Base-by-base conservation (phyloP, 1,139 yeast species). In the Ashbya aceris region DNA sequence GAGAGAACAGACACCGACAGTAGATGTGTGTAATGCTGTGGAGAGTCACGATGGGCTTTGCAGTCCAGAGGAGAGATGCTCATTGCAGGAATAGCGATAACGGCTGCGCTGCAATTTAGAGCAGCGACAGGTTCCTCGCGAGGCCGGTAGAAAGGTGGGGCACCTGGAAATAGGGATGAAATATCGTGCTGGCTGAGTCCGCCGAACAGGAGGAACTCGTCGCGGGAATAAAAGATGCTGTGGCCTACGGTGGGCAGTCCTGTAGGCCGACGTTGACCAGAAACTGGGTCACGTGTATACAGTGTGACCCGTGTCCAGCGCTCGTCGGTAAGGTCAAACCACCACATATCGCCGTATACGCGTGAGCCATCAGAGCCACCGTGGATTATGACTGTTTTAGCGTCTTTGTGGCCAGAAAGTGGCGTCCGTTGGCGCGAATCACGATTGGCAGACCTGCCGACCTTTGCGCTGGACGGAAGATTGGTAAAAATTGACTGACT, bases 301-400 rank as follows among this genome's bases (percentile, higher is more conserved):
- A 64, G 54, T 1, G 51, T 45, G 1, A 60, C 32, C 27, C 51
- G 43, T 7, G 49, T 40, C 78, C 78, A 73, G 2, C 51, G 48
- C 43, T 68, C 72, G 1, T 58, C 50, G 28, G 61, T 64, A 28
- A 72, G 49, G 46, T 69, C 68, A 48, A 70, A 73, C 57, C 65
- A 60, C 78, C 78, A 73, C 50, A 66, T 49, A 50, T 72, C 77
- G 17, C 74, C 73, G 32, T 61, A 55, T 7, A 71, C 62, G 11
- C 58, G 52, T 10, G 41, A 45, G n/a, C 60, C 58, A 41, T 64
- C 54, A 0, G 75, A 70, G 3, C 78, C 78, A 4, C 76, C 78
- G 49, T 68, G 71, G 1, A 68, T 45, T 2, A 71, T 50, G 14
- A 72, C 44, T 2, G 47, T 42, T 27, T 50, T 49, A 13, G 49